phyloP scores from a whole-genome alignment of 768 basidiomycete genomes.

The Solioccasus polychromus region DNA sequence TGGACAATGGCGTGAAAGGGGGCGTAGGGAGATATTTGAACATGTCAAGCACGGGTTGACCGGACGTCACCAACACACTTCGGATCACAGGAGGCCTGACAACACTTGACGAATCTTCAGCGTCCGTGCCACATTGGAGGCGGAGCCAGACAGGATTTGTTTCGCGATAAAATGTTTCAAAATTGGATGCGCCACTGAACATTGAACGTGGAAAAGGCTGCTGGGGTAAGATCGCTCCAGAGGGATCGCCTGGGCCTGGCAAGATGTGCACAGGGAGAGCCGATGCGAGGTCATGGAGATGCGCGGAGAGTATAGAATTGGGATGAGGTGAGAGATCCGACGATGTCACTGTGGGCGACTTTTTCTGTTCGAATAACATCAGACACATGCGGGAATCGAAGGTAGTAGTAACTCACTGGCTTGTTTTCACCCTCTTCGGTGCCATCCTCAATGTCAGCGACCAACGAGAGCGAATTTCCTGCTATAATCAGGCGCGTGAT shows the following conservation, averaged over 20 bases:
- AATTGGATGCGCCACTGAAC: constrained; percentile 63
- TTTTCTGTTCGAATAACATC: constrained; percentile 45
- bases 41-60: constrained; percentile 93
- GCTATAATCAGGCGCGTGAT: constrained; percentile 87
- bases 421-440: constrained; percentile 49
- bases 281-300: constrained; percentile 72
- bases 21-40: constrained; percentile 84
- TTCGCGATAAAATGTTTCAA: constrained; percentile 67
- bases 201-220: constrained; percentile 90
- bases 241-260: constrained; percentile 85
- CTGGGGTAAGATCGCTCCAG: constrained; percentile 88
- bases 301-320: constrained; percentile 59
- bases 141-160: constrained; percentile 90
- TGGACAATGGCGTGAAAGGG: constrained; percentile 65
- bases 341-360: constrained; percentile 54
- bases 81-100: constrained; percentile 33
- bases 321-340: constrained; percentile 72
- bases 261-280: constrained; percentile 84
- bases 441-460: constrained; percentile 32
- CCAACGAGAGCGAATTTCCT: constrained; percentile 78
- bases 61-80: constrained; percentile 80
- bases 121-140: constrained; percentile 45
- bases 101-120: constrained; percentile 19
- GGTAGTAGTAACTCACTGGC: constrained; percentile 43
- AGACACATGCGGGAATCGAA: constrained; percentile 3